Conservation (phyloP, 768 basidiomycete species). For the Postia placenta region DNA sequence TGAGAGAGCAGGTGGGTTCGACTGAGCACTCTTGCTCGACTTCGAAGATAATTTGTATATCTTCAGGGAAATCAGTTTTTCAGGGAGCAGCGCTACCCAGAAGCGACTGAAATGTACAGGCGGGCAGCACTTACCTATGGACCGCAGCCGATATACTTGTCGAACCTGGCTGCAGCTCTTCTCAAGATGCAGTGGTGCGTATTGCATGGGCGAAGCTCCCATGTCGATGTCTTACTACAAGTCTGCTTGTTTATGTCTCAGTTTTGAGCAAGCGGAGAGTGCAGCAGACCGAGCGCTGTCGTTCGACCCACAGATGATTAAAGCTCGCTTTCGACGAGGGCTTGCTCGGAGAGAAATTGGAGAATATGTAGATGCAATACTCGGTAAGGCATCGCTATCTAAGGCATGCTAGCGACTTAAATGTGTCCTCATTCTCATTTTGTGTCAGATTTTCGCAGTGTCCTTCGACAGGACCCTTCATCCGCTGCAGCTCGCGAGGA, state of each 20-base stretch:
- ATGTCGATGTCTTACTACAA: background rate
- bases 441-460: slow-evolving; percentile 23
- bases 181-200: slow-evolving; percentile 31
- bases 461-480: slow-evolving; percentile 23
- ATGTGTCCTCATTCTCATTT: too few species aligned
- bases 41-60: background rate
- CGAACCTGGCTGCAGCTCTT: slow-evolving; percentile 38
- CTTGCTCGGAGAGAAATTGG: slow-evolving; percentile 27
- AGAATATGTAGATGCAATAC: slow-evolving; percentile 14
- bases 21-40: slow-evolving; percentile 19
- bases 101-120: slow-evolving; percentile 36
- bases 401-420: too few species aligned
- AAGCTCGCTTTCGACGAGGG: slow-evolving; percentile 30
- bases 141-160: slow-evolving; percentile 30
- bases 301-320: slow-evolving; percentile 25
- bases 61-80: slow-evolving; percentile 40
- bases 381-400: slow-evolving; percentile 23
- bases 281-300: slow-evolving; percentile 23
- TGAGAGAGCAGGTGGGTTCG: slow-evolving; percentile 24
- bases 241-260: too few species aligned
- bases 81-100: slow-evolving; percentile 28
- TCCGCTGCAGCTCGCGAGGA: slow-evolving; percentile 17
- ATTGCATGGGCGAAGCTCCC: too few species aligned
- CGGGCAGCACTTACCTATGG: slow-evolving; percentile 33
- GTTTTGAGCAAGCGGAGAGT: slow-evolving; percentile 24